phyloP scores from a whole-genome alignment of 2,329 filamentous ascomycete species.

The Xylariaceae sp. region DNA sequence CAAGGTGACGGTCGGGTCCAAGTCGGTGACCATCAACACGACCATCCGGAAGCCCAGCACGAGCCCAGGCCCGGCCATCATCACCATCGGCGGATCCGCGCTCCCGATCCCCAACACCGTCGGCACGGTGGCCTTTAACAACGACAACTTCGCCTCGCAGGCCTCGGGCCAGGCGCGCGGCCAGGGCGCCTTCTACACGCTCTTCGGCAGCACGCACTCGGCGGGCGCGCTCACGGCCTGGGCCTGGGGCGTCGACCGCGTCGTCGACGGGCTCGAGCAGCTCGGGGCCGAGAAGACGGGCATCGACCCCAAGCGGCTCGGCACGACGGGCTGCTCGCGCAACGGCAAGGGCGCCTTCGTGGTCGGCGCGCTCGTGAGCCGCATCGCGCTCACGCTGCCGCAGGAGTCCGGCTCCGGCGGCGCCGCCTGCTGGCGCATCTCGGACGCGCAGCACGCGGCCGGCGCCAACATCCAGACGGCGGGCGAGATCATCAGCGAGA shows the following conservation, averaged over 20 bases:
- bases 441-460: slow-evolving; percentile 42
- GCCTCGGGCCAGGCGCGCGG: slow-evolving; percentile 42
- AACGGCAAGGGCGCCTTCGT: slow-evolving; percentile 61
- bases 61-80: slow-evolving; percentile 51
- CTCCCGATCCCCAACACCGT: slow-evolving; percentile 51
- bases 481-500: slow-evolving; percentile 52
- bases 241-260: slow-evolving; percentile 57
- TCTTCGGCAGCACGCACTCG: slow-evolving; percentile 50
- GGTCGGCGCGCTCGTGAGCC: slow-evolving; percentile 52
- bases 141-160: slow-evolving; percentile 52
- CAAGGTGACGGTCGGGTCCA: slow-evolving; percentile 39
- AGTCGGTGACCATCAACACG: slow-evolving; percentile 41
- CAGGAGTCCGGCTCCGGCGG: slow-evolving; percentile 59
- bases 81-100: slow-evolving; percentile 49
- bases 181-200: slow-evolving; percentile 52
- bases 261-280: slow-evolving; percentile 55
- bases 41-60: slow-evolving; percentile 40
- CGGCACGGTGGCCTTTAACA: slow-evolving; percentile 54
- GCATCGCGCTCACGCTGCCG: slow-evolving; percentile 56
- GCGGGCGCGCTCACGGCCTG: slow-evolving; percentile 56
- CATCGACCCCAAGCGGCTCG: slow-evolving; percentile 46
- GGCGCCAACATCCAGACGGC: slow-evolving; percentile 58
- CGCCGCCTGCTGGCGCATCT: slow-evolving; percentile 56
- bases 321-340: slow-evolving; percentile 58
- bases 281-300: slow-evolving; percentile 37